A percentile compares a stretch with the other conserved stretches of the same genome.
phyloP scores from a whole-genome alignment of 2,329 filamentous ascomycete genomes.

The Scedosporium apiospermum region DNA sequence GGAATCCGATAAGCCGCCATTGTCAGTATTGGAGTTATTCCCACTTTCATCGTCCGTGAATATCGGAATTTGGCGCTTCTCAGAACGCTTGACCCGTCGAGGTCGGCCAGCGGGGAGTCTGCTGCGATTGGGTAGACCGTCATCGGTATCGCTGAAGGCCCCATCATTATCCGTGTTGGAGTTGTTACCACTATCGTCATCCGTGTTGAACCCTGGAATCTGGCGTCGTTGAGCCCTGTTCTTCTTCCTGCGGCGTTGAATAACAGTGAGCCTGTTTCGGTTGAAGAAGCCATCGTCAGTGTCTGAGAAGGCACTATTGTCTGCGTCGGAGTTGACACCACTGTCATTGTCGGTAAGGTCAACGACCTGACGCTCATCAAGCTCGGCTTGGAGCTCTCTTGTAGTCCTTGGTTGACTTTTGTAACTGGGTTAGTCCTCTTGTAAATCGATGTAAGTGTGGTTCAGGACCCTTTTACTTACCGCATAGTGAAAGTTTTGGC shows the following conservation, averaged over 20 bases:
- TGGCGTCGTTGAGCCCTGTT: not conserved
- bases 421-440: not conserved
- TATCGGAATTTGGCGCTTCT: not conserved
- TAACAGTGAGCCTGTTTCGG: not conserved
- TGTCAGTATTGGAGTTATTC: not conserved
- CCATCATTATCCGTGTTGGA: not conserved
- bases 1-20: not conserved
- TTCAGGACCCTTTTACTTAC: not conserved
- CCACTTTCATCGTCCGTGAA: not conserved
- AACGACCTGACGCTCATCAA: not conserved
- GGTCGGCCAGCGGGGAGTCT: not conserved
- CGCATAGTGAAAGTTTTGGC: not conserved
- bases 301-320: not conserved
- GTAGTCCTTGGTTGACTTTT: conserved; percentile 1
- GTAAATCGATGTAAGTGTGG: not conserved
- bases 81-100: not conserved
- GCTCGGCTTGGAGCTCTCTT: not conserved
- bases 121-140: not conserved
- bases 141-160: not conserved
- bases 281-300: not conserved
- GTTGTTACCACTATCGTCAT: not conserved
- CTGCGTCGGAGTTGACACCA: not conserved
- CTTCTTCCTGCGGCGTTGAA: not conserved
- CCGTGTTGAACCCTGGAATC: not conserved
- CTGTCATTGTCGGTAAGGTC: not conserved